These are phyloP conservation scores for Trifolium repens DNA, from an alignment of 306 rosid species.

Conservation along the genomic window DNA sequence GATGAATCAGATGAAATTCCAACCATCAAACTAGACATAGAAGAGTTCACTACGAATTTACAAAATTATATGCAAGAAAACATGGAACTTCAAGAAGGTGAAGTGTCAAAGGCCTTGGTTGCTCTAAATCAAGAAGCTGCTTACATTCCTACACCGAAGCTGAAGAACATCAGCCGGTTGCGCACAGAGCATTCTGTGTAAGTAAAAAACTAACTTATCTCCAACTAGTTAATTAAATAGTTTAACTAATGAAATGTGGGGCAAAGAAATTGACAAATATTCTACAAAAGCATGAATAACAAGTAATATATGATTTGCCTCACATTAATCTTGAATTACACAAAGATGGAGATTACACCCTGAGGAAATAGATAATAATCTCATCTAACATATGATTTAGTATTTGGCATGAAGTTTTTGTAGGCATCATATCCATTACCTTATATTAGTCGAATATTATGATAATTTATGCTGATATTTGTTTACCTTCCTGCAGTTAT, in stretches of 20 bases:
- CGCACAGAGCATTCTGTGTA: conserved; percentile 99
- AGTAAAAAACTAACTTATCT: conserved; percentile 50
- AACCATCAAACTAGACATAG: conserved; percentile 76
- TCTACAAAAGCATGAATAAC: conserved; percentile 6
- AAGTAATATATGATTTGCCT: not conserved
- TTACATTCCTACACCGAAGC: conserved; percentile 82
- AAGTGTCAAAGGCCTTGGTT: conserved; percentile 90
- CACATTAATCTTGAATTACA: not conserved
- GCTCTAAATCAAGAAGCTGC: conserved; percentile 80
- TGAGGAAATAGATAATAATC: not conserved
- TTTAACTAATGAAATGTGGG: conserved; percentile 2
- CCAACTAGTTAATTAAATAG: conserved; percentile 29
- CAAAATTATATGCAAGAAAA: conserved; percentile 84
- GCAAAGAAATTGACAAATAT: not conserved
- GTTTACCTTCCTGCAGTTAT: conserved; percentile 71
- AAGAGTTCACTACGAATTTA: conserved; percentile 80
- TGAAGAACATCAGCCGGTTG: conserved; percentile 80
- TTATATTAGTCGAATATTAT: conserved; percentile 17
- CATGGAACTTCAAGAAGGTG: conserved; percentile 88
- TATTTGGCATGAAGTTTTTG: not conserved
- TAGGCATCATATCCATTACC: conserved; percentile 13
- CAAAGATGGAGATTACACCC: conserved; percentile 6
- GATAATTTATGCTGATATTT: conserved; percentile 39
- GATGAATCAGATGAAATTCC: conserved; percentile 86
- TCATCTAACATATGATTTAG: conserved; percentile 13